Conservation (phyloP, 2,329 filamentous ascomycete genomes). For the Ascochyta viciae-villosae region DNA sequence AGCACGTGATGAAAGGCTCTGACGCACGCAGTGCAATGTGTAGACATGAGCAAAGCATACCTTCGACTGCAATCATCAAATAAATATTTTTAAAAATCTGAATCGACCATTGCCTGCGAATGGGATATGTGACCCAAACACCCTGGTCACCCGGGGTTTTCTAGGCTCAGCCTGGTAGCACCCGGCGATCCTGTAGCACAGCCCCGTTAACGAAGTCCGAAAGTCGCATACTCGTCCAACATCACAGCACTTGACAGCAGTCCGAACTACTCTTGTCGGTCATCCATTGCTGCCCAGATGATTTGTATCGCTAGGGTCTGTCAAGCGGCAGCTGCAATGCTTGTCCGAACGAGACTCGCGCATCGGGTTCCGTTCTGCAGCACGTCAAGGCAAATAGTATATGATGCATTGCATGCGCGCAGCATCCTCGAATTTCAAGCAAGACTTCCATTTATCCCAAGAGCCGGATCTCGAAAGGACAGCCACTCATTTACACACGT, state of each 20-base stretch:
- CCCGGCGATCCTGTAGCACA: slow-evolving; percentile 7
- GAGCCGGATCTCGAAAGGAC: slow-evolving; percentile 21
- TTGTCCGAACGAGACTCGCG: neutral
- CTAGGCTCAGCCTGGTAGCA: slow-evolving; percentile 1
- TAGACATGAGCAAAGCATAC: neutral
- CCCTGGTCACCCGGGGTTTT: neutral
- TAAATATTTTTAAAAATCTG: too few relatives aligned
- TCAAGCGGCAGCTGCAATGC: slow-evolving; percentile 6
- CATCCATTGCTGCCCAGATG: neutral
- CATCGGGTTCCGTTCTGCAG: slow-evolving; percentile 8
- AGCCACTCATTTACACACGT: slow-evolving; percentile 14
- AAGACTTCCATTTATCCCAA: slow-evolving; percentile 15
- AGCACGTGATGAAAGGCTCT: too few relatives aligned
- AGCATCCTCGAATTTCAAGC: slow-evolving; percentile 2
- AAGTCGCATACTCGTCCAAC: neutral
- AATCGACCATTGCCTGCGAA: too few relatives aligned
- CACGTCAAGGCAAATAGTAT: slow-evolving; percentile 5
- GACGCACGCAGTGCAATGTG: too few relatives aligned
- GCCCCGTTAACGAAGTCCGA: slow-evolving; percentile 11
- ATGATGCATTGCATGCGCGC: slow-evolving; percentile 7
- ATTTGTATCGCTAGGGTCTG: slow-evolving; percentile 5
- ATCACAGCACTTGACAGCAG: neutral
- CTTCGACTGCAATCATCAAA: neutral
- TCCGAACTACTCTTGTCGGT: neutral
- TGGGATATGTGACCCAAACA: neutral